phyloP scores from a whole-genome alignment of 441 rosid genomes.

The Populus trichocarpa region DNA sequence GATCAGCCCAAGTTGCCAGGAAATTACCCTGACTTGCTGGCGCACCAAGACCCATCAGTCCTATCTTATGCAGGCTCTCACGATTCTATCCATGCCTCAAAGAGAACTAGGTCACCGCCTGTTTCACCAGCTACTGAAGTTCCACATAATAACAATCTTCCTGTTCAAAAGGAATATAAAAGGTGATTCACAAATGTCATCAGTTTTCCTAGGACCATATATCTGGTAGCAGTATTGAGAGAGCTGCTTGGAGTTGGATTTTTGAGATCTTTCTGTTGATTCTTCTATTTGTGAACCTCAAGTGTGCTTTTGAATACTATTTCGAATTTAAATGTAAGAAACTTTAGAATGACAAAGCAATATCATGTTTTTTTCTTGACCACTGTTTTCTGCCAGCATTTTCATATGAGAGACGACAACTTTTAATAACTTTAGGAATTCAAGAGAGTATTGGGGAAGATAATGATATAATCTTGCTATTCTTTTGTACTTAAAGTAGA shows the following conservation, averaged over 20 bases:
- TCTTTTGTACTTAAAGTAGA: neutral
- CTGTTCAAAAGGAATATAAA: constrained; percentile 38
- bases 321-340: neutral
- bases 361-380: neutral
- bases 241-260: neutral
- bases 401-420: neutral
- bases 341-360: neutral
- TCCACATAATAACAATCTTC: constrained; percentile 27
- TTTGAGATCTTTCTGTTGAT: neutral
- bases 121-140: constrained; percentile 27
- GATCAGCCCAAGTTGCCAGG: constrained; percentile 34
- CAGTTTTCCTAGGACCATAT: neutral
- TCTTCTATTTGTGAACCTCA: neutral
- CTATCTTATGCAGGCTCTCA: constrained; percentile 28
- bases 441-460: neutral
- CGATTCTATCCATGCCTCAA: constrained; percentile 37
- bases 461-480: neutral
- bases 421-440: neutral
- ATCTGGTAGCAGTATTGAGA: neutral
- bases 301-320: neutral
- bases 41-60: constrained; percentile 34
- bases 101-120: constrained; percentile 42
- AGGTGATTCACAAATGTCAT: constrained; percentile 33
- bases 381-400: neutral
- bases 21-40: constrained; percentile 25